phyloP scores from a whole-genome alignment of 768 basidiomycete species.

The Coprinopsis marcescibilis region DNA sequence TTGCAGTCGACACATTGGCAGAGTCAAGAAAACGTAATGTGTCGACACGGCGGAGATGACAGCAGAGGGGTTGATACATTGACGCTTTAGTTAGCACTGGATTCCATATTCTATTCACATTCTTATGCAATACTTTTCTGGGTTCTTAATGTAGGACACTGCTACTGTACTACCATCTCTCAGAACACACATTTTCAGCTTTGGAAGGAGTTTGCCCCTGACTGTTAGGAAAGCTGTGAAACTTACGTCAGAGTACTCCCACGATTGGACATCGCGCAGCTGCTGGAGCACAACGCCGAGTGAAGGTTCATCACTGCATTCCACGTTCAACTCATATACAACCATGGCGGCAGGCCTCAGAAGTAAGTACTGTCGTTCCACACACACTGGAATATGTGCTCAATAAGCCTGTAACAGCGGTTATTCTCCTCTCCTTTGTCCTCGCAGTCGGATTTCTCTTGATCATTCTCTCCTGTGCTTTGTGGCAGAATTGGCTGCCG shows the following conservation, averaged over 20 bases:
- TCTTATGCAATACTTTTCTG: conserved; percentile 8
- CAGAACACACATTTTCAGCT: too few species aligned
- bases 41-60: conserved; percentile 26
- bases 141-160: too few species aligned
- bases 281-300: too few species aligned
- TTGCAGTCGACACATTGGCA: conserved; percentile 27
- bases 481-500: conserved; percentile 96
- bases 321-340: background rate
- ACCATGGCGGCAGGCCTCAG: conserved; percentile 64
- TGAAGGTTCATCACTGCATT: background rate
- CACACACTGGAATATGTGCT: background rate
- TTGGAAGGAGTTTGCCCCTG: too few species aligned
- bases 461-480: conserved; percentile 94
- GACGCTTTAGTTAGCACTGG: background rate
- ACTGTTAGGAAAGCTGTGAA: too few species aligned
- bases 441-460: conserved; percentile 97
- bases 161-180: too few species aligned
- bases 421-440: conserved; percentile 94
- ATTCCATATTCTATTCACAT: background rate
- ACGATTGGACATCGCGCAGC: too few species aligned
- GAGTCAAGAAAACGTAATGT: conserved; percentile 40
- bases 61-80: background rate
- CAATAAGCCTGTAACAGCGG: conserved; percentile 46
- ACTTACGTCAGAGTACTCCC: too few species aligned
- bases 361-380: conserved; percentile 42